Conservation (phyloP, 75 land plant genomes). For the Larix kaempferi region DNA sequence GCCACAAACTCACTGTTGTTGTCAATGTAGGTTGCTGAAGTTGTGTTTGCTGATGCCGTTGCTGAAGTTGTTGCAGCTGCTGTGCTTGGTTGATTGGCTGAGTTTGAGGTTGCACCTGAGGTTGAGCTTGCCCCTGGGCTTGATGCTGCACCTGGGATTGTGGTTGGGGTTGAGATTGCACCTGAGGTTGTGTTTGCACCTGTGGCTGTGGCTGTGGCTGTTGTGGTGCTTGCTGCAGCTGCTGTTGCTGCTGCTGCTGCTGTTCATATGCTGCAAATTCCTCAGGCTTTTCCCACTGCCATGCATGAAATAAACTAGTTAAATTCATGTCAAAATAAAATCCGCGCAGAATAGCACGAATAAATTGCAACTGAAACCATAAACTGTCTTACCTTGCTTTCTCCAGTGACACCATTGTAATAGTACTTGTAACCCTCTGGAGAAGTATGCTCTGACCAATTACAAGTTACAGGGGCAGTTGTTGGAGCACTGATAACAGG, state of each 20-base stretch:
- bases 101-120: conserved; percentile 30
- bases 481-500: conserved; percentile 23
- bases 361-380: neutral
- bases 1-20: conserved; percentile 26
- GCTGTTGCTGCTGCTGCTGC: conserved; percentile 47
- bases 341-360: neutral
- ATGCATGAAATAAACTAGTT: neutral
- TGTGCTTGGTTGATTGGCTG: conserved; percentile 29
- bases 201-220: conserved; percentile 18
- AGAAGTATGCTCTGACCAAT: conserved; percentile 96
- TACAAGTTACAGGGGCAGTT: conserved; percentile 53
- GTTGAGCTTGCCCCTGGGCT: conserved; percentile 32
- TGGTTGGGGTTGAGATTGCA: neutral
- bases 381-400: conserved; percentile 73
- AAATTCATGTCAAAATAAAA: neutral
- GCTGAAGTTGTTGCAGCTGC: conserved; percentile 22
- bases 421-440: conserved; percentile 98
- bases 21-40: conserved; percentile 23
- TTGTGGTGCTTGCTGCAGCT: conserved; percentile 35
- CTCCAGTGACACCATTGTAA: conserved; percentile 76
- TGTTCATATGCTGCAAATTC: conserved; percentile 60
- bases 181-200: conserved; percentile 21
- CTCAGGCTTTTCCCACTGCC: conserved; percentile 97
- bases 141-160: conserved; percentile 23
- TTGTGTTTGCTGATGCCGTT: conserved; percentile 28